Evolutionary conservation across 2,329 filamentous ascomycete species (phyloP).

Genomic region (Trichoderma endophyticum): DNA sequence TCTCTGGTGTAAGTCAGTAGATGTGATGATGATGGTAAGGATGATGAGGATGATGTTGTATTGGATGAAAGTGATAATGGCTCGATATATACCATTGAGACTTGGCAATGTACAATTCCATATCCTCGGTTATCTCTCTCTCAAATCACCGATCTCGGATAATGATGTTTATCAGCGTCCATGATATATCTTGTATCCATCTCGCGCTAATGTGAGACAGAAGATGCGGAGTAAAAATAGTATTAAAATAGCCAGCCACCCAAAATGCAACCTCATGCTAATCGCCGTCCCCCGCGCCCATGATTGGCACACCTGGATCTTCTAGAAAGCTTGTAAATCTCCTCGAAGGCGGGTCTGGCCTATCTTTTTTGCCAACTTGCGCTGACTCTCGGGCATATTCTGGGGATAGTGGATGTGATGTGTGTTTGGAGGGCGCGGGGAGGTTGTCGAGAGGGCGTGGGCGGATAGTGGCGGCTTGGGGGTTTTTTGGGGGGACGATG

Average conservation of each 20-base stretch:
- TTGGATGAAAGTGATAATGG: not conserved
- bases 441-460: conserved; percentile 1
- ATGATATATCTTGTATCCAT: not conserved
- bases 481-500: not conserved
- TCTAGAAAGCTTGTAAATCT: not conserved
- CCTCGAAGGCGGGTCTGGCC: not conserved
- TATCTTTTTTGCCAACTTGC: not conserved
- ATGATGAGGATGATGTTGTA: not conserved
- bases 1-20: not conserved
- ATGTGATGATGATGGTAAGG: no score
- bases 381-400: not conserved
- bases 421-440: conserved; percentile 14
- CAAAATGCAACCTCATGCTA: not conserved
- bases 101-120: not conserved
- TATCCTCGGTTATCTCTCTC: not conserved
- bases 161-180: not conserved
- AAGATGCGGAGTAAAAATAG: not conserved
- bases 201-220: not conserved
- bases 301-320: not conserved
- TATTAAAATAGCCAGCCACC: not conserved
- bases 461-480: conserved; percentile 1
- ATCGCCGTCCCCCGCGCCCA: not conserved
- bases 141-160: conserved; percentile 1
- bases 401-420: not conserved
- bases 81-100: not conserved